Base-by-base conservation (phyloP, 2,329 filamentous ascomycete species). In the Aspergillus terreus region DNA sequence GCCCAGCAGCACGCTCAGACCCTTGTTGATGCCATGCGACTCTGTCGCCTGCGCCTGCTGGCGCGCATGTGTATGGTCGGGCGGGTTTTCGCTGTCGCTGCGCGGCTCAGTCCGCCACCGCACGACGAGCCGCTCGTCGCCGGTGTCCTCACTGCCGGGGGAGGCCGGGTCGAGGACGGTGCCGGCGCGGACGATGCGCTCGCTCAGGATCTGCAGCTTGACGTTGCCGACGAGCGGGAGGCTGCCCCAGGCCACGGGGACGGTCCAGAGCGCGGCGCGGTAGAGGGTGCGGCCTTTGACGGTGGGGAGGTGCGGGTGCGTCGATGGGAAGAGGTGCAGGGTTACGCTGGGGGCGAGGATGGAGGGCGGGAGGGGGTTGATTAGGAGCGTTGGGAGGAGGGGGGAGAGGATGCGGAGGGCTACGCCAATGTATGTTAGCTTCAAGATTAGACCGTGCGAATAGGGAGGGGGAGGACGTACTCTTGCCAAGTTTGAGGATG, bases 161-260 rank as follows among this genome's bases (percentile, higher is more conserved):
- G 65, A 64, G 11, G 73, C 69, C 1, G 71, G 62, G 3, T 71
- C 67, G 47, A 65, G 62, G 9, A 72, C 64, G 14, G 66, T 66
- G 11, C 72, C 69, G 50, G 77, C 82, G 33, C 83, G 82, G n/a
- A 80, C 83, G 82, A 99, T 94, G 61, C 92, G 88, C 76, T 96
- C 92, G 11, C 89, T 92, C 15, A 95, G 72, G 47, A 99, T 94
- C 62, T 90, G 85, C 10, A 99, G 81, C 60, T 85, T 86, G 42
- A 96, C 90, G 64, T 96, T 95, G 59, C 92, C 92, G 30, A 96
- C 82, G 17, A 97, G 83, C 2, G 94, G 94, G 1, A 99, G 81
- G 25, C 89, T 84, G 64, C 95, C 95, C 94, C 94, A 99, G 27
- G 92, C 92, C 47, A 99, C 87, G 0, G 94, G 94, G 0, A 92